phyloP scores from a whole-genome alignment of 805 yeast species.

The Pichia exigua region DNA sequence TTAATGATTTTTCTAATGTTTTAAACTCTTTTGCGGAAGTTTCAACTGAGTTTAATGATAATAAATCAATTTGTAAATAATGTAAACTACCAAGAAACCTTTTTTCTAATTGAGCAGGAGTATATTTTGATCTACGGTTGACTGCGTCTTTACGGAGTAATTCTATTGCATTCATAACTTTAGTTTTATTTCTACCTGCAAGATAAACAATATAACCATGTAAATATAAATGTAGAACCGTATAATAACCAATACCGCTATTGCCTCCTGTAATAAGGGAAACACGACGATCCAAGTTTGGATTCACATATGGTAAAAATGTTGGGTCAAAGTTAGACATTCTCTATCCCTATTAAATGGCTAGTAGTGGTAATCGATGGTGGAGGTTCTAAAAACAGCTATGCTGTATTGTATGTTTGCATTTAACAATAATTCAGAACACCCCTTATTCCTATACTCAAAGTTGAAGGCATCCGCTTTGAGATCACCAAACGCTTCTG shows the following conservation, averaged over 20 bases:
- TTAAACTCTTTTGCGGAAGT: conserved; percentile 41
- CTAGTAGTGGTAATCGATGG: too few species aligned
- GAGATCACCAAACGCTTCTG: background rate
- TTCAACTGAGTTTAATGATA: conserved; percentile 39
- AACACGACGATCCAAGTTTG: conserved; percentile 45
- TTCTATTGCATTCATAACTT: conserved; percentile 50
- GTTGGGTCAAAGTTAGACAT: conserved; percentile 32
- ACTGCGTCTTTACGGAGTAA: conserved; percentile 50
- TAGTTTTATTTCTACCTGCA: conserved; percentile 56
- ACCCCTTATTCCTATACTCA: too few species aligned
- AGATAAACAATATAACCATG: conserved; percentile 74
- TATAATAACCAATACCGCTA: conserved; percentile 72
- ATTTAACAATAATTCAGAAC: too few species aligned
- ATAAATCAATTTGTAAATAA: conserved; percentile 48
- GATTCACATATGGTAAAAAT: conserved; percentile 54
- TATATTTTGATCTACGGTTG: conserved; percentile 19
- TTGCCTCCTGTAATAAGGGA: conserved; percentile 79
- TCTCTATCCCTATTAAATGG: background rate
- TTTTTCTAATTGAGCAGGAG: conserved; percentile 12
- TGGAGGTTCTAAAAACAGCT: too few species aligned
- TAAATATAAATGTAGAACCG: conserved; percentile 64
- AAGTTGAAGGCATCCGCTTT: too few species aligned
- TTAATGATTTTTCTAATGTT: conserved; percentile 40
- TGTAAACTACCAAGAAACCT: conserved; percentile 43
- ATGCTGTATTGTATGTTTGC: too few species aligned